A percentile compares a stretch with the other conserved stretches of the same genome.
Evolutionary conservation across 2,329 filamentous ascomycete genomes (phyloP).

Genomic region (Aspergillus sp.): DNA sequence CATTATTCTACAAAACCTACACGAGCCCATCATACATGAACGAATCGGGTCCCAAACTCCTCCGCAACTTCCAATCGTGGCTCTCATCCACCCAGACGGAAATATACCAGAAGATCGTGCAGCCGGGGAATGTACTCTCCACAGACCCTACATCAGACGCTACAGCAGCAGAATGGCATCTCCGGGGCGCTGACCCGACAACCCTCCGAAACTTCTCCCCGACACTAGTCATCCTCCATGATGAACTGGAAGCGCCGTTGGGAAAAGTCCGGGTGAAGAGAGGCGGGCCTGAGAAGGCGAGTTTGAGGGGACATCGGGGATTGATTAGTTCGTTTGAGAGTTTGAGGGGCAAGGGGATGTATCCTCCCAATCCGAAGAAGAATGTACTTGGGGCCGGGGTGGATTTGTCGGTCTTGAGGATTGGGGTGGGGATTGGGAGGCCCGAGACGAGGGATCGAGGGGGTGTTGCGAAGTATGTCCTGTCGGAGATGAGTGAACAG

Average conservation of each 20-base stretch:
- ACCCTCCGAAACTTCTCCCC: conserved; percentile 25
- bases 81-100: conserved; percentile 21
- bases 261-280: conserved; percentile 67
- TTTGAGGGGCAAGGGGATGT: conserved; percentile 49
- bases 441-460: conserved; percentile 67
- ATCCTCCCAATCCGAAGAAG: conserved; percentile 29
- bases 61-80: conserved; percentile 61
- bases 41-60: conserved; percentile 70
- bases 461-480: conserved; percentile 75
- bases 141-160: conserved; percentile 5
- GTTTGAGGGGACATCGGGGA: conserved; percentile 72
- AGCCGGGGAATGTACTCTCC: background rate
- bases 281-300: conserved; percentile 56
- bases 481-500: conserved; percentile 63
- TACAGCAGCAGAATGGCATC: conserved; percentile 12
- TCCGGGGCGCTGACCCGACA: conserved; percentile 23
- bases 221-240: conserved; percentile 76
- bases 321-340: conserved; percentile 65
- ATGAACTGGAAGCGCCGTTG: conserved; percentile 76
- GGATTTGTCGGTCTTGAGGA: conserved; percentile 53
- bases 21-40: conserved; percentile 85
- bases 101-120: conserved; percentile 10
- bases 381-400: conserved; percentile 23
- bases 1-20: conserved; percentile 55
- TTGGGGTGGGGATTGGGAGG: conserved; percentile 86